Evolutionary conservation across 2,329 filamentous ascomycete species (phyloP), one percentile per base, ranked within the genome.

Genomic region (Calonectria multiphialidica): DNA sequence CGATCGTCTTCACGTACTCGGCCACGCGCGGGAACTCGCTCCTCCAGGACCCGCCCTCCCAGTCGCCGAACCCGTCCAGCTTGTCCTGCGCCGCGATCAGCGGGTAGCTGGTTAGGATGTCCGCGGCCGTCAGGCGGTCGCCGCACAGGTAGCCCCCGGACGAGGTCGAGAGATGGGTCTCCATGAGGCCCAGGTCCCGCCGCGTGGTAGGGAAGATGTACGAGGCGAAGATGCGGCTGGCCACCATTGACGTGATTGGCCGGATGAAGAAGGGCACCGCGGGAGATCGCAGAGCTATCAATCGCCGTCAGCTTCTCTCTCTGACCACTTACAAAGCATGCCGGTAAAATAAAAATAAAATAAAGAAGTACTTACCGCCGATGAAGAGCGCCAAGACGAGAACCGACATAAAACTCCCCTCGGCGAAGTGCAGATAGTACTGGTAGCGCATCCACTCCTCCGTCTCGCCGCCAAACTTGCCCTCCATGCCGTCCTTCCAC

Each of bases 401-500:
- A 59, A 91, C 86, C 0, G 91, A 89, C 93, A 97, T 97, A 73
- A 98, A 84, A 72, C 90, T 94, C 13, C 96, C 96, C 84, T 98
- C 96, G 6, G 91, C 88, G 83, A 96, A 98, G 82, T 98, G 93
- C 88, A 98, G 90, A 76, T 91, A 91, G 81, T 95, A 94, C 80
- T 88, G 86, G 81, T 88, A 91, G 62, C 90, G 86, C 82, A 91
- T 81, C 86, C 88, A 92, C 71, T 85, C 87, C 79, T 92, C 88
- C 35, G 90, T 91, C 85, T 93, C 90, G 28, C 90, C 90, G 18
- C 89, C 88, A 13, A 90, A 74, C 77, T 88, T 86, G 65, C 87
- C 86, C 80, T 92, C 89, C 79, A 87, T 85, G n/a, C 90, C 90
- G 1, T 88, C 87, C 78, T 86, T 88, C 86, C 89, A 92, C 72